Evolutionary conservation across 163 green algal species (phyloP).

Genomic region (Chlamydomonas reinhardtii): DNA sequence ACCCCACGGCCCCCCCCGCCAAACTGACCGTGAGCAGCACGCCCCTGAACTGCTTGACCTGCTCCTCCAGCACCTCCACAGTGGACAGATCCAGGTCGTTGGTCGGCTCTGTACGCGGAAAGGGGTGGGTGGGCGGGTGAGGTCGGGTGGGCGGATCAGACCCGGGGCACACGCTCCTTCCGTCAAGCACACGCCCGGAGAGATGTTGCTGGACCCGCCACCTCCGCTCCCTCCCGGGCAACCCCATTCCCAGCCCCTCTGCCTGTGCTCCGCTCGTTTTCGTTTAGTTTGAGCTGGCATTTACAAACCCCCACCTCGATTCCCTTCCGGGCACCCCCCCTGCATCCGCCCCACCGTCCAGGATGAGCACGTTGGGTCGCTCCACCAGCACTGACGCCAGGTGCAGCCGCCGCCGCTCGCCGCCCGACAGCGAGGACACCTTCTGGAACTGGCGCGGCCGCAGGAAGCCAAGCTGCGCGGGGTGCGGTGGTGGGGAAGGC

Average conservation of each 20-base stretch:
- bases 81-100: conserved; percentile 92
- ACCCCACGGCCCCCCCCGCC: no score
- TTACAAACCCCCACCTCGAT: no score
- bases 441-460: conserved; percentile 66
- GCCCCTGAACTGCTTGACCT: conserved; percentile 66
- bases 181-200: no score
- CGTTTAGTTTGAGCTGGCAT: no score
- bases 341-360: conserved; percentile 62
- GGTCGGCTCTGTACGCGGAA: conserved; percentile 74
- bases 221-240: no score
- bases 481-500: neutral
- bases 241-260: no score
- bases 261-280: no score
- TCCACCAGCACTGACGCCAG: conserved; percentile 81
- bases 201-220: no score
- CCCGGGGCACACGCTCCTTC: no score
- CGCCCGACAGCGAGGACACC: conserved; percentile 54
- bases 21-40: conserved; percentile 72
- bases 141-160: no score
- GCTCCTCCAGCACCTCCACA: conserved; percentile 78
- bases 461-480: conserved; percentile 68
- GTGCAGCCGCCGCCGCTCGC: conserved; percentile 84
- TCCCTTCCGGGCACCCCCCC: no score
- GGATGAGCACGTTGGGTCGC: conserved; percentile 87
- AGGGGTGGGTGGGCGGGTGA: neutral